Evolutionary conservation across 2,329 filamentous ascomycete species (phyloP).

Genomic region (Lachnellula cervina): DNA sequence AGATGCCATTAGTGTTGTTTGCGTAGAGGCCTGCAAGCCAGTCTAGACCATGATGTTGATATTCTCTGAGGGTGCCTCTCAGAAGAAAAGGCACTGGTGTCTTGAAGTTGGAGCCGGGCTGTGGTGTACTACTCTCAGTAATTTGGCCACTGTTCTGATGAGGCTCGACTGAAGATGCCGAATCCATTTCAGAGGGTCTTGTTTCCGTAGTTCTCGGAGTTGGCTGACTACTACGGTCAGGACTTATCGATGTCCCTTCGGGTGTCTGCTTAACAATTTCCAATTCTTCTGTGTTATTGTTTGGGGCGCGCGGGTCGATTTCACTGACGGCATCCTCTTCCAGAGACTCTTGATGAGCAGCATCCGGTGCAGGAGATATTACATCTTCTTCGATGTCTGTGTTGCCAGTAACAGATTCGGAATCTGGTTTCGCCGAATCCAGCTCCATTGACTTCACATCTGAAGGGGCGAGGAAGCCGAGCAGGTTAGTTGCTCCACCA

Average conservation of each 20-base stretch:
- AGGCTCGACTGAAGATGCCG: constrained; percentile 32
- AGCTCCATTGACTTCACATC: constrained; percentile 32
- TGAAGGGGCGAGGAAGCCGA: constrained; percentile 31
- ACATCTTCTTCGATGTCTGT: constrained; percentile 22
- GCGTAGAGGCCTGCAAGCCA: constrained; percentile 93
- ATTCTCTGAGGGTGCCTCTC: constrained; percentile 85
- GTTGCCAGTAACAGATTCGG: constrained; percentile 5
- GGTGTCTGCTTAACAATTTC: constrained; percentile 9
- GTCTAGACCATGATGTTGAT: constrained; percentile 94
- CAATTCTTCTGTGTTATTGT: background rate
- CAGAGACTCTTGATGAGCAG: constrained; percentile 4
- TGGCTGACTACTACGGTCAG: constrained; percentile 33
- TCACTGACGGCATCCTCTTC: constrained; percentile 5
- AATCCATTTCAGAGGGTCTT: constrained; percentile 30
- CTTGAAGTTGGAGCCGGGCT: constrained; percentile 41
- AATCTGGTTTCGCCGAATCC: constrained; percentile 12
- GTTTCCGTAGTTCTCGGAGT: constrained; percentile 34
- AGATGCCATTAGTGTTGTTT: constrained; percentile 89
- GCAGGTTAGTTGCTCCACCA: constrained; percentile 38
- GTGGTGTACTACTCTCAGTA: constrained; percentile 37
- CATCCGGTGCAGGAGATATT: constrained; percentile 29
- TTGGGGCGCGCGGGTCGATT: background rate
- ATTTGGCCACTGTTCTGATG: constrained; percentile 27
- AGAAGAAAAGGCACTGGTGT: constrained; percentile 77
- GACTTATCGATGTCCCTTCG: constrained; percentile 25